A percentile compares a stretch with the other conserved stretches of the same genome.
phyloP scores from a whole-genome alignment of 768 basidiomycete genomes.

The Scleroderma citrinum region DNA sequence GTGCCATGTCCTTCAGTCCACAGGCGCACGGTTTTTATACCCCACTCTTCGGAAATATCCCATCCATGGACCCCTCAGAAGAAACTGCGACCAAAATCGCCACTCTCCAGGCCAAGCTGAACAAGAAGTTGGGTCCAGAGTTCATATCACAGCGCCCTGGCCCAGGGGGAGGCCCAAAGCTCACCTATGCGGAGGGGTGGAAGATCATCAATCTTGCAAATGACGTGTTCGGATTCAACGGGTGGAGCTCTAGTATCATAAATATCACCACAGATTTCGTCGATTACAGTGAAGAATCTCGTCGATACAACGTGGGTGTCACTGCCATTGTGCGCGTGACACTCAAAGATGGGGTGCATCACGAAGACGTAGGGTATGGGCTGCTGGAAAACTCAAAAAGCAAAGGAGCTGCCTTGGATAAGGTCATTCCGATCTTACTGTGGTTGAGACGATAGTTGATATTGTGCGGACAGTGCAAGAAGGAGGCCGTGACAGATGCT shows the following conservation, averaged over 20 bases:
- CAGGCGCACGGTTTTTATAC: slow-evolving; percentile 48
- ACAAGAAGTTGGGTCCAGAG: slow-evolving; percentile 90
- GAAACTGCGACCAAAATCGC: slow-evolving; percentile 65
- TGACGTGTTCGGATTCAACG: slow-evolving; percentile 97
- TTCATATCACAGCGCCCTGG: slow-evolving; percentile 86
- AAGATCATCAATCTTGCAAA: slow-evolving; percentile 97
- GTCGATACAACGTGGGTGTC: slow-evolving; percentile 64
- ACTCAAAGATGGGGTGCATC: slow-evolving; percentile 78
- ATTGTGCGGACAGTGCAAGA: slow-evolving; percentile 72
- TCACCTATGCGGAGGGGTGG: slow-evolving; percentile 97
- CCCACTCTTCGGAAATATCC: slow-evolving; percentile 1
- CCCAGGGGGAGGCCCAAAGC: slow-evolving; percentile 77
- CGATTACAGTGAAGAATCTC: slow-evolving; percentile 66
- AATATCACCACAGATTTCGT: slow-evolving; percentile 72
- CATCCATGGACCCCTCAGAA: slow-evolving; percentile 39
- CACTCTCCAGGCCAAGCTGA: slow-evolving; percentile 71
- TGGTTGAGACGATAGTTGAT: slow-evolving; percentile 4
- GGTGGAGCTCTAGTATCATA: slow-evolving; percentile 82
- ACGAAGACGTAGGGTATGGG: slow-evolving; percentile 95
- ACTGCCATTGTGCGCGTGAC: slow-evolving; percentile 86
- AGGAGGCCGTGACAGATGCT: slow-evolving; percentile 95
- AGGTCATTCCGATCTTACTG: slow-evolving; percentile 44
- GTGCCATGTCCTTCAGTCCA: slow-evolving; percentile 57
- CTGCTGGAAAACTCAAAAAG: slow-evolving; percentile 76
- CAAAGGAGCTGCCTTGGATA: slow-evolving; percentile 85